Percentiles rank a stretch among this genome's conserved stretches.
These are phyloP conservation scores for Ilyonectria mors-panacis DNA, from an alignment of 2,329 filamentous ascomycete species.

Conservation along the genomic window DNA sequence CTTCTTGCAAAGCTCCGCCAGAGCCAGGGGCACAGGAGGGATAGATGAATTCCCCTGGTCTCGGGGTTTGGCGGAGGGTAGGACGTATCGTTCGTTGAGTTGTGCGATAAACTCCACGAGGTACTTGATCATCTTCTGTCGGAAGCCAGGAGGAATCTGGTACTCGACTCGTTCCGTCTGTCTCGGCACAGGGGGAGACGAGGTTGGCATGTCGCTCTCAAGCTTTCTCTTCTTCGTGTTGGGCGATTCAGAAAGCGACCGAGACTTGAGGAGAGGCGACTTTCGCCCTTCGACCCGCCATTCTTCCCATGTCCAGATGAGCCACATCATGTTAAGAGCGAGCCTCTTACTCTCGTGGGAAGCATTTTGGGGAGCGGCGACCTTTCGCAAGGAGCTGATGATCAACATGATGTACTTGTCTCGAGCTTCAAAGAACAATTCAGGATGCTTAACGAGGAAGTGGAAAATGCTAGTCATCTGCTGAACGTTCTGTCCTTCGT, in stretches of 20 bases:
- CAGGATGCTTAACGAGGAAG: constrained; percentile 92
- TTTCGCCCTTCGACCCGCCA: constrained; percentile 77
- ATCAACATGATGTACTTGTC: constrained; percentile 93
- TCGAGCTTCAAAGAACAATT: constrained; percentile 94
- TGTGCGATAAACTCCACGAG: constrained; percentile 95
- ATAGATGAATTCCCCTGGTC: constrained; percentile 63
- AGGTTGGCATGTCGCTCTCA: constrained; percentile 72
- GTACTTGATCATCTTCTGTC: constrained; percentile 91
- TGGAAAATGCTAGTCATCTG: constrained; percentile 98
- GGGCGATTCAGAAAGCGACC: constrained; percentile 76
- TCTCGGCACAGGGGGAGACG: constrained; percentile 68
- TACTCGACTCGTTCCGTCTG: constrained; percentile 74
- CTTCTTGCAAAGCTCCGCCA: constrained; percentile 87
- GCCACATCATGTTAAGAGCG: constrained; percentile 88
- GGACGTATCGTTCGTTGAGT: constrained; percentile 86
- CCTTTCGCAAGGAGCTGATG: constrained; percentile 89
- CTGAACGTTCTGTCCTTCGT: constrained; percentile 94
- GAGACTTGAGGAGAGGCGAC: constrained; percentile 42
- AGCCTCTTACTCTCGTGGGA: constrained; percentile 94
- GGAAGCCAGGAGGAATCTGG: constrained; percentile 75
- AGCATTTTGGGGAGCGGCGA: constrained; percentile 85
- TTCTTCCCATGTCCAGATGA: constrained; percentile 96
- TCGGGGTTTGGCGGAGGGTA: constrained; percentile 78
- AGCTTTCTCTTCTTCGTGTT: constrained; percentile 81
- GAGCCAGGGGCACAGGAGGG: constrained; percentile 64